Conservation (phyloP, 106 monocot species). For the Phalaenopsis equestris region DNA sequence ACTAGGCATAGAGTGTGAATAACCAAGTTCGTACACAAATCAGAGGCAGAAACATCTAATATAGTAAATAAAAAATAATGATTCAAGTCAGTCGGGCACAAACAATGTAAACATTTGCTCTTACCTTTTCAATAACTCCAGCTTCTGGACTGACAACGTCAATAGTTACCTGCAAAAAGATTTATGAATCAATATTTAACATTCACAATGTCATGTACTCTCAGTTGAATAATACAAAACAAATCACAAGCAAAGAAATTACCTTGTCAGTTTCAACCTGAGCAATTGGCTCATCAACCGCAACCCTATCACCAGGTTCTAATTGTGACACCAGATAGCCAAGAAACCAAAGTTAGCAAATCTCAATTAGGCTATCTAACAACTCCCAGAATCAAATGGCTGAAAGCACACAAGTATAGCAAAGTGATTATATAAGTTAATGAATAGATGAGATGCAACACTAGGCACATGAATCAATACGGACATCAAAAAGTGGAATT, state of each 20-base stretch:
- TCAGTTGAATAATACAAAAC: constrained; percentile 2
- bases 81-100: neutral
- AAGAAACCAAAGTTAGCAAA: neutral
- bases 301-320: constrained; percentile 94
- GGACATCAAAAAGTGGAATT: too few species aligned
- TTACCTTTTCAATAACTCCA: constrained; percentile 85
- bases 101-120: neutral
- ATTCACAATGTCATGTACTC: neutral
- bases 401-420: neutral
- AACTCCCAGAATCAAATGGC: neutral
- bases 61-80: neutral
- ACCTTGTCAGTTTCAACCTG: constrained; percentile 99
- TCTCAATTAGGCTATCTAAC: neutral
- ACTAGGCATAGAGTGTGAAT: constrained; percentile 28
- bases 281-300: constrained; percentile 79
- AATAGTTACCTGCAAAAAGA: constrained; percentile 72
- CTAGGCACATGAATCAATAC: neutral
- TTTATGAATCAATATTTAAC: neutral
- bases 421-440: neutral
- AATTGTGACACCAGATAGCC: constrained; percentile 14
- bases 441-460: neutral
- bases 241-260: neutral
- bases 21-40: neutral
- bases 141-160: constrained; percentile 89
- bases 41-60: neutral